Conservation (phyloP, 2,329 filamentous ascomycete species). For the Verticillium dahliae region DNA sequence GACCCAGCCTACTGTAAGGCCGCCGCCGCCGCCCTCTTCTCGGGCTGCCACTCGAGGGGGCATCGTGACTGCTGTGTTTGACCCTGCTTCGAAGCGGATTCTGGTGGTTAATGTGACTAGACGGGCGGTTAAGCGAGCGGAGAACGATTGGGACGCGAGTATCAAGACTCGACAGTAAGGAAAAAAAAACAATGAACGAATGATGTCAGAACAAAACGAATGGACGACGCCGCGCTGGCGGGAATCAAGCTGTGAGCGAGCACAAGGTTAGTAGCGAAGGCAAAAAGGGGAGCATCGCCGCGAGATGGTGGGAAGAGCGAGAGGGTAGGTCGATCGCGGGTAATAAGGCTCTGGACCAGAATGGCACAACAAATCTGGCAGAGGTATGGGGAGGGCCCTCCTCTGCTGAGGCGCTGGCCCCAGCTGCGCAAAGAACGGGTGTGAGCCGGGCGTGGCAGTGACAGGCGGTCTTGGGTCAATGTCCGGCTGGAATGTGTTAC, state of each 20-base stretch:
- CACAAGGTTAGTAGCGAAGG: not conserved
- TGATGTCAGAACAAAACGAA: not conserved
- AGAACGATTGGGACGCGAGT: not conserved
- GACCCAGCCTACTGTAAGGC: slow-evolving; percentile 25
- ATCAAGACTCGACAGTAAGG: not conserved
- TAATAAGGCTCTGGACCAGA: not conserved
- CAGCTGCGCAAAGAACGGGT: not conserved
- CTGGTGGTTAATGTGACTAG: not conserved
- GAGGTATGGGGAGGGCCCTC: not conserved
- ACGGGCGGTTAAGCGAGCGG: not conserved
- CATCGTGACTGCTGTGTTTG: not conserved
- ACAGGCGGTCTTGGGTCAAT: slow-evolving; percentile 1
- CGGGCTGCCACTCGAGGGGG: not conserved
- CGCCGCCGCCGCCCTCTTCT: not conserved
- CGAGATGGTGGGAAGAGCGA: not conserved
- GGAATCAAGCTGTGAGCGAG: not conserved
- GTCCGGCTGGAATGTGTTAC: slow-evolving; percentile 4
- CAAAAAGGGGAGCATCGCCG: not conserved
- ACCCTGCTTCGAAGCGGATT: not conserved
- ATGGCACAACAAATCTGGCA: not conserved
- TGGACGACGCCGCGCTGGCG: not conserved
- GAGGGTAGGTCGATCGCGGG: not conserved
- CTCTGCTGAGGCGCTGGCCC: not conserved
- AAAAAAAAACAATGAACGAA: not conserved
- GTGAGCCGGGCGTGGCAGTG: not conserved